phyloP scores from a whole-genome alignment of 2,329 filamentous ascomycete species.

The Colletotrichum sp. region DNA sequence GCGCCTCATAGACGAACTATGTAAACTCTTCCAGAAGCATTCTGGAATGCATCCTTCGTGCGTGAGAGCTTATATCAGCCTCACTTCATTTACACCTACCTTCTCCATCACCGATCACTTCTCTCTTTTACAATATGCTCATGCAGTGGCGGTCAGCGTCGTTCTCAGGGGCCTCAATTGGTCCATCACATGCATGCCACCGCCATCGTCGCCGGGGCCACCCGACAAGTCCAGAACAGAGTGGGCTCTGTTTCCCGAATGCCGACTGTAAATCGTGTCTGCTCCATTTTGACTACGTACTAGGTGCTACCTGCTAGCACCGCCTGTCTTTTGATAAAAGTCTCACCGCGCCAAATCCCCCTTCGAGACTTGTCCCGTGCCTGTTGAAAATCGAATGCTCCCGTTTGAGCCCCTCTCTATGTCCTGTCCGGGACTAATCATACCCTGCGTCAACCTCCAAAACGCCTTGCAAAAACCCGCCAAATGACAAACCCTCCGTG shows the following conservation, averaged over 20 bases:
- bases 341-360: neutral
- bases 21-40: neutral
- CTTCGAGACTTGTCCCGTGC: neutral
- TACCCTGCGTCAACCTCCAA: neutral
- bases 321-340: neutral
- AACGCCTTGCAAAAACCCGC: constrained; percentile 8
- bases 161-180: neutral
- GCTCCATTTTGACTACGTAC: neutral
- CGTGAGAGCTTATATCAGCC: neutral
- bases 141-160: neutral
- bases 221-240: neutral
- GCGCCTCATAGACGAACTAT: no score
- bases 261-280: neutral
- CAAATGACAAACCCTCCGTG: neutral
- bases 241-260: neutral
- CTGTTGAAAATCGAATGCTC: neutral
- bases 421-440: neutral
- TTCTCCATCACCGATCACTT: neutral
- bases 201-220: neutral
- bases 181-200: neutral
- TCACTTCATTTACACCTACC: neutral
- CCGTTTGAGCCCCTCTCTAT: constrained; percentile 1
- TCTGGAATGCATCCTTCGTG: neutral
- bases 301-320: neutral
- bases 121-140: neutral